A percentile compares a stretch with the other conserved stretches of the same genome.
These are phyloP conservation scores for Termitomyces sp. DNA, from an alignment of 768 basidiomycete species.

Conservation along the genomic window DNA sequence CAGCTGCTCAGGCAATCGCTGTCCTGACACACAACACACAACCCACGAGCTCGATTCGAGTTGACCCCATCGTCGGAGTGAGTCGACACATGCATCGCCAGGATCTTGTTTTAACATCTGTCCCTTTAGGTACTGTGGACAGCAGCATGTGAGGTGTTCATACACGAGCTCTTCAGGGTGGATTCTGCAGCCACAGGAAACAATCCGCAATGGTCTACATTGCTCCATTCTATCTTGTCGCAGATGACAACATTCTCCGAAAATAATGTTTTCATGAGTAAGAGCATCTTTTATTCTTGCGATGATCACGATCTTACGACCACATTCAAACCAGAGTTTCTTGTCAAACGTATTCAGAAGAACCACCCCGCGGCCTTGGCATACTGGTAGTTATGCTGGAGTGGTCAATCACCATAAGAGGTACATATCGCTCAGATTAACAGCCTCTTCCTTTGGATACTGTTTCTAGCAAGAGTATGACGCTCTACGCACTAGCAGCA, in stretches of 20 bases:
- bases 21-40: conserved; percentile 15
- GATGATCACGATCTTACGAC: not conserved
- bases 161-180: conserved; percentile 12
- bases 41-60: conserved; percentile 12
- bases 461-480: not conserved
- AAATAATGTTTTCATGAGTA: conserved; percentile 19
- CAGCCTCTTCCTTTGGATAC: not conserved
- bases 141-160: conserved; percentile 19
- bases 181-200: conserved; percentile 9
- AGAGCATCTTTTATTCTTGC: not conserved
- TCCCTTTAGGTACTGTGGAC: conserved; percentile 19
- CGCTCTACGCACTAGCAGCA: not conserved
- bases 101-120: not conserved
- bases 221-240: conserved; percentile 16
- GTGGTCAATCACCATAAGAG: not conserved
- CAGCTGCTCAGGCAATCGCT: conserved; percentile 17
- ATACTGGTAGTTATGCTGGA: conserved; percentile 8
- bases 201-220: conserved; percentile 12
- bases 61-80: conserved; percentile 20
- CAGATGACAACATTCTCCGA: conserved; percentile 19
- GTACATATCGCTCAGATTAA: not conserved
- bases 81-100: not conserved
- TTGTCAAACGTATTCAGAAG: conserved; percentile 17
- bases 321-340: conserved; percentile 7
- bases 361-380: conserved; percentile 12